phyloP scores from a whole-genome alignment of 2,329 filamentous ascomycete species.

The Clonostachys chloroleuca region DNA sequence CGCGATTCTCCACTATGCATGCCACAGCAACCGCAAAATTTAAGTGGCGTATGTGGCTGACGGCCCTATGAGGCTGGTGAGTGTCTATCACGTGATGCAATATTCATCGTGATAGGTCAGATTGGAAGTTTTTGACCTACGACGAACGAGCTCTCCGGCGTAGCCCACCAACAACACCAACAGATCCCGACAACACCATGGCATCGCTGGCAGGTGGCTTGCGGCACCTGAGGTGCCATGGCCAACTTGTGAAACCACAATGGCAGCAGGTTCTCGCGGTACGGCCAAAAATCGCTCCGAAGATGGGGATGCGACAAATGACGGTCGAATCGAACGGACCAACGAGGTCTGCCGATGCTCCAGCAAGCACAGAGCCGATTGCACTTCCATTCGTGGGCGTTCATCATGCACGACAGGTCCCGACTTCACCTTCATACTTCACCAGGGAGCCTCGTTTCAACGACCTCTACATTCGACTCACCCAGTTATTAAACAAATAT shows the following conservation, averaged over 20 bases:
- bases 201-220: constrained; percentile 24
- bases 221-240: constrained; percentile 26
- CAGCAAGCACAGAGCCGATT: constrained; percentile 6
- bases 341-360: neutral
- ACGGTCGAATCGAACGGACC: constrained; percentile 4
- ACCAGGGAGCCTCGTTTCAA: constrained; percentile 80
- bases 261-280: constrained; percentile 5
- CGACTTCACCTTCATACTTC: constrained; percentile 91
- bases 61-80: neutral
- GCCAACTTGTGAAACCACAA: constrained; percentile 5
- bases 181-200: constrained; percentile 17
- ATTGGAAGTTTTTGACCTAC: neutral
- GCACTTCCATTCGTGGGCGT: constrained; percentile 20
- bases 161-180: constrained; percentile 3
- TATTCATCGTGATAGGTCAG: neutral
- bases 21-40: neutral
- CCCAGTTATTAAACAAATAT: constrained; percentile 68
- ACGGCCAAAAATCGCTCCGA: constrained; percentile 1
- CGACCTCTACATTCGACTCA: constrained; percentile 74
- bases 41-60: neutral
- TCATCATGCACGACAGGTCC: constrained; percentile 67
- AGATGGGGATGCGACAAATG: constrained; percentile 2
- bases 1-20: neutral
- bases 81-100: neutral
- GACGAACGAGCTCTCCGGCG: neutral